Base-by-base conservation (phyloP, 2,329 filamentous ascomycete genomes). In the Calonectria naviculata region DNA sequence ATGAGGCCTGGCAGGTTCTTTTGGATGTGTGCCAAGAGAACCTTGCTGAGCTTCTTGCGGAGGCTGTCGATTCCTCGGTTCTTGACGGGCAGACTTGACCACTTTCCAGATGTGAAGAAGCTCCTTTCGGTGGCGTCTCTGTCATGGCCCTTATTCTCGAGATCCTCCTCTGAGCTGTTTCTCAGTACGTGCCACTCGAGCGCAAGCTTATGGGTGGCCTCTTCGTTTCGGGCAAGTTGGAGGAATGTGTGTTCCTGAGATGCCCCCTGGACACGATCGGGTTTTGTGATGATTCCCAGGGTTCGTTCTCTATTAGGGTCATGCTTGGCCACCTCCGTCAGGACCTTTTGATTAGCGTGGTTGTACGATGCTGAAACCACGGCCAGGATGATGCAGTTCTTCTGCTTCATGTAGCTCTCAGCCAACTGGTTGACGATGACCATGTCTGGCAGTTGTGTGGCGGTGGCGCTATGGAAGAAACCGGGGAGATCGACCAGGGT, bases 131-230 rank as follows among this genome's bases (percentile, higher is more conserved):
- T 67, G 1, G 71, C 41, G 41, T 86, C 82, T 7, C 83, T 42
- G 31, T 52, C 54, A 6, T 67, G 65, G 21, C 46, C 46, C 21
- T 49, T 46, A 24, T 67, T 15, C 68, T 63, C 19, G 34, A 75
- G n/a, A 41, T 66, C 7, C 60, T 62, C 66, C 85, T 81, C 17
- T 80, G 86, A 67, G 83, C 83, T 79, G 70, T 90, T 90, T 46
- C 84, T 86, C 13, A 90, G 70, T 28, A 89, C 83, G 71, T 90
- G 87, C 87, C 87, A 90, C 0, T 87, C 87, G 0, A 85, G 81
- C 29, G 81, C 74, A 3, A 84, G 70, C 17, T 76, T 75, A 26
- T 83, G 73, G 1, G 72, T 73, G 0, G 60, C 52, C 12, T 82
- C 78, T 12, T 76, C 64, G 42, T 81, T 81, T 17, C 76, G 73